phyloP scores from a whole-genome alignment of 2,329 filamentous ascomycete genomes.

The Stylonectria norvegica region DNA sequence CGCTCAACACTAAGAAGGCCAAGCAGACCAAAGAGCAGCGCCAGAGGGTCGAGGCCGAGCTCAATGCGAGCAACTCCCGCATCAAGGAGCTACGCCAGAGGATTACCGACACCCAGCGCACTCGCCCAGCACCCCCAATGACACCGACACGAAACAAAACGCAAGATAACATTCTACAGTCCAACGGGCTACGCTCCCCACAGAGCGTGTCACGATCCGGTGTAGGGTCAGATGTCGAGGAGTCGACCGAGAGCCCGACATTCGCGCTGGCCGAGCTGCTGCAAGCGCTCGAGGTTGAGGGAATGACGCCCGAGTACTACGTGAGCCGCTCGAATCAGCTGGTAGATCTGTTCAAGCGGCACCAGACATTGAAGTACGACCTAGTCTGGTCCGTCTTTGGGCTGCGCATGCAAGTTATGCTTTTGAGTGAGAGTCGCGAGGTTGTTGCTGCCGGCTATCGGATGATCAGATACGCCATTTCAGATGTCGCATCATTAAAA shows the following conservation, averaged over 20 bases:
- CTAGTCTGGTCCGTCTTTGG: conserved; percentile 95
- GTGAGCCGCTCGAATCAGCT: conserved; percentile 87
- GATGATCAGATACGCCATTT: conserved; percentile 90
- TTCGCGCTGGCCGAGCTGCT: conserved; percentile 87
- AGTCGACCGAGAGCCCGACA: conserved; percentile 79
- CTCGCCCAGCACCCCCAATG: conserved; percentile 43
- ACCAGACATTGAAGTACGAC: conserved; percentile 94
- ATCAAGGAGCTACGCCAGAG: conserved; percentile 59
- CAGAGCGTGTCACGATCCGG: conserved; percentile 54
- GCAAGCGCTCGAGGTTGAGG: conserved; percentile 82
- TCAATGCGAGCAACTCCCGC: conserved; percentile 79
- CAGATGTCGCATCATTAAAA: conserved; percentile 82
- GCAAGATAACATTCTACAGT: conserved; percentile 43
- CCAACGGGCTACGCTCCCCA: conserved; percentile 53
- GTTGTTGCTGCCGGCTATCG: conserved; percentile 93
- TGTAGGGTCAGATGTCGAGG: conserved; percentile 61
- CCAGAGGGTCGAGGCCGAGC: conserved; percentile 75
- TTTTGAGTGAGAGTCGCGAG: conserved; percentile 91
- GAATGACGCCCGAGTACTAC: conserved; percentile 90
- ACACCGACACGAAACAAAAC: conserved; percentile 54
- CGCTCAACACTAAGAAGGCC: conserved; percentile 87
- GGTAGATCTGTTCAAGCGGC: conserved; percentile 92
- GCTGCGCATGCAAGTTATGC: conserved; percentile 88
- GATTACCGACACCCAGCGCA: conserved; percentile 58
- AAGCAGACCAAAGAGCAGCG: conserved; percentile 92